phyloP scores from a whole-genome alignment of 2,329 filamentous ascomycete genomes.

The Monilinia fructicola region DNA sequence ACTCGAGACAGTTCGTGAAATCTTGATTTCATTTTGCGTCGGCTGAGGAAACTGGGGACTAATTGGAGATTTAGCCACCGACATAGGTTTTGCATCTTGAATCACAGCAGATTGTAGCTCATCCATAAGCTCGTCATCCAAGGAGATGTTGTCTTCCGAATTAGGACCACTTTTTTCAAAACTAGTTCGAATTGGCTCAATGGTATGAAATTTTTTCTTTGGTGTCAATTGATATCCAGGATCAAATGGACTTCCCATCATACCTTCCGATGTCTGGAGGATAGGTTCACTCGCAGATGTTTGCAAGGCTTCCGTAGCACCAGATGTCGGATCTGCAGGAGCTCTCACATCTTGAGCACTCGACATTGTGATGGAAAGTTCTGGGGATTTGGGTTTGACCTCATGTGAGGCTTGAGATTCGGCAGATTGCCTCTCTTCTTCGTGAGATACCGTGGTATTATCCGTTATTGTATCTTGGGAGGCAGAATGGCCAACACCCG shows the following conservation, averaged over 20 bases:
- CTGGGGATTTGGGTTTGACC: slow-evolving; percentile 27
- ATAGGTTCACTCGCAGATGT: slow-evolving; percentile 10
- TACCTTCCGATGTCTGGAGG: not conserved
- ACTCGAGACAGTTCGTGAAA: slow-evolving; percentile 42
- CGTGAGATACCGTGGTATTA: not conserved
- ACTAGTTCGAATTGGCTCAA: slow-evolving; percentile 58
- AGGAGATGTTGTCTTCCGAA: slow-evolving; percentile 53
- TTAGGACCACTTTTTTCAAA: slow-evolving; percentile 41
- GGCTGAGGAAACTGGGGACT: slow-evolving; percentile 57
- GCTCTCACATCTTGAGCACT: slow-evolving; percentile 33
- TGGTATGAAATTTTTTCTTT: slow-evolving; percentile 33
- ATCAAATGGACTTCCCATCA: slow-evolving; percentile 14
- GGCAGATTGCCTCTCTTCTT: not conserved
- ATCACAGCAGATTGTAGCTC: slow-evolving; percentile 80
- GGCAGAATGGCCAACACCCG: not conserved
- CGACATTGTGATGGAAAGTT: slow-evolving; percentile 37
- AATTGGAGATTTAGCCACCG: slow-evolving; percentile 79
- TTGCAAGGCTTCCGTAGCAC: slow-evolving; percentile 23
- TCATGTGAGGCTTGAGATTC: slow-evolving; percentile 13
- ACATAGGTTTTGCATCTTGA: slow-evolving; percentile 78
- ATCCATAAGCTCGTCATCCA: slow-evolving; percentile 82
- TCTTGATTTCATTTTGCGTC: slow-evolving; percentile 32
- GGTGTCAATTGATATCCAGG: not conserved
- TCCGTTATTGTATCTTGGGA: not conserved
- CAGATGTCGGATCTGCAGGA: slow-evolving; percentile 12